Evolutionary conservation across 768 basidiomycete species (phyloP), one percentile per base, ranked within the genome.

Genomic region (Pulveroboletus sp.): DNA sequence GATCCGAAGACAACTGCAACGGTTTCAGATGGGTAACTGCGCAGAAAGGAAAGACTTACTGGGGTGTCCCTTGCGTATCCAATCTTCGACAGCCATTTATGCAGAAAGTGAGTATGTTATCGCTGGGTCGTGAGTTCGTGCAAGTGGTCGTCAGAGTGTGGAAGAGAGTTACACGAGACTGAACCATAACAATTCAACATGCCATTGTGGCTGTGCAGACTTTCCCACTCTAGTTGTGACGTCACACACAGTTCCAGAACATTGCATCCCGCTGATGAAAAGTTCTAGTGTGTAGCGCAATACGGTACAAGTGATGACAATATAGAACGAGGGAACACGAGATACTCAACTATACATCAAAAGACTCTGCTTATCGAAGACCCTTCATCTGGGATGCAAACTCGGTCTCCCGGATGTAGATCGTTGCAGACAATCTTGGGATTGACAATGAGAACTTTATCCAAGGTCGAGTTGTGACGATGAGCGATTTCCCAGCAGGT

Each of bases 401-500:
- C 65, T 0, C 75, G 74, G 16, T 73, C 75, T 16, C 83, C 83
- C 1, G 82, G 82, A 60, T 76, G 74, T n/a, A 86, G 64, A 24
- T 70, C 65, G n/a, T 73, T 76, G 59, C 85, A 86, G 16, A 76
- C 63, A 35, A 85, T 59, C 49, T 73, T 73, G 13, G 73, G 70
- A 55, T 86, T 86, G 29, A 77, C 66, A 41, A 73, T 71, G 54
- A 69, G 72, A 20, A 86, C 67, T 48, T 74, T 71, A 19, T 83
- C 81, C 50, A 83, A 47, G 13, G 73, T 69, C 50, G 75, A 77
- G 8, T 76, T 77, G 47, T 78, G 65, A 14, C 69, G 62, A 39
- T 69, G 70, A 23, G 79, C 71, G 20, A 87, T 73, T 12, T 78
- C 78, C 83, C 83, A 87, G 60, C 85, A 87, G 9, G 75, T 76